Base-by-base conservation (phyloP, 345 rosid genomes). In the Hypericum androsaemum region DNA sequence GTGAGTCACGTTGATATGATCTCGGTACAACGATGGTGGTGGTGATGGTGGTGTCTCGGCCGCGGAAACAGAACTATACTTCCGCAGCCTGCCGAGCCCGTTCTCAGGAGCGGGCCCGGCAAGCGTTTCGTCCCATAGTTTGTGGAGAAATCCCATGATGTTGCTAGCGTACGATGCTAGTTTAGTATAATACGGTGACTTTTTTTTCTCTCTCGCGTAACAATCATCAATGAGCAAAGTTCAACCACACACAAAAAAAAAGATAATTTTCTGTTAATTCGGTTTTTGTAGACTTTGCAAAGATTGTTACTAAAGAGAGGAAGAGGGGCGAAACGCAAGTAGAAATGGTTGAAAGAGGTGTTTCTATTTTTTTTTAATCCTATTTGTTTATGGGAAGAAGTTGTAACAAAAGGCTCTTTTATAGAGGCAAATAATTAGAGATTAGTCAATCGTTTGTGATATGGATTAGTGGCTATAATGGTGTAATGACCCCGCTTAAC, bases 91-190 rank as follows among this genome's bases (percentile, higher is more conserved):
- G 42, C 74, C 72, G 4, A 83, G 67, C 52, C 86, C 95, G 7
- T 80, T 48, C 9, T 89, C 94, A 0, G 94, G 97, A 8, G 77
- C n/a, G 0, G 97, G 95, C 15, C 97, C 95, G 35, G 94, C 94
- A 15, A 89, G 74, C 40, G 94, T 86, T 78, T 89, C 95, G 75
- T 89, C 94, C 97, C 97, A 89, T 9, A 89, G 71, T 72, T 81
- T 81, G 64, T 86, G 80, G 36, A 83, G 81, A 12, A 89, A 73
- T 38, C 86, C 83, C 95, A 89, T 88, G 13, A 35, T 39, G 14
- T 1, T 57, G 41, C 2, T 36, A 16, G 36, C 16, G 43, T 6
- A 14, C 32, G 32, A 4, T 22, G 32, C 32, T 22, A 22, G 32
- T 22, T 37, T 57, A 58, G 43, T 3, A 12, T 22, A 43, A 56